Evolutionary conservation across 129 eudicot species (phyloP), one percentile per base, ranked within the genome.

Genomic region (Glebionis coronaria): DNA sequence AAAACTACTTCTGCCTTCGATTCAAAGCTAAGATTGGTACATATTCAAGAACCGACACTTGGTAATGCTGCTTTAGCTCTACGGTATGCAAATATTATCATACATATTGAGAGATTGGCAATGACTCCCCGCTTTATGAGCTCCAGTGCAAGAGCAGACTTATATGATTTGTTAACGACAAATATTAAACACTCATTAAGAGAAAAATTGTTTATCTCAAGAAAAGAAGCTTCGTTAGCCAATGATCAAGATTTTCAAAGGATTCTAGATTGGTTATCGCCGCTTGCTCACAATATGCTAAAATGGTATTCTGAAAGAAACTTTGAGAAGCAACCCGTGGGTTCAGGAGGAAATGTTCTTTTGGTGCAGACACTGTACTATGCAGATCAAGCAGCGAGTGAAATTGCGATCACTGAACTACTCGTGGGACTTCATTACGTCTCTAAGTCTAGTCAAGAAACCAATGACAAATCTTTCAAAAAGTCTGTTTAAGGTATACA

Each of bases 301-400:
- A 82, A 87, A 52, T 94, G 99, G 99, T 85, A 87, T 67, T 84
- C 93, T 0, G 99, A 89, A 72, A 75, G 99, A 58, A 94, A 81
- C 44, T 89, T 90, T 53, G 95, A 89, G 79, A 82, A 91, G 77
- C 95, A 90, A 42, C 87, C 74, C 3, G 68, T 79, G 74, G 73
- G 68, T 80, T 74, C 77, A 2, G 80, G 83, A 42, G 75, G 84
- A 19, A 78, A 81, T 42, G 85, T 88, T 75, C 95, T 88, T 42
- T 78, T 92, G 42, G 95, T 92, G 2, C 95, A 88, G 74, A 92
- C 98, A 28, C 83, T 92, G 59, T 63, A 88, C 79, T 88, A 85
- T 82, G 98, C 96, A 25, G 73, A 80, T 66, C 91, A 79, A 75
- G 83, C 73, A 14, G 78, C 82, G 61, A 80, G 95, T 23, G 98